Conservation (phyloP, 371 early-diverging fungal genomes). For the Mortierella sp. region DNA sequence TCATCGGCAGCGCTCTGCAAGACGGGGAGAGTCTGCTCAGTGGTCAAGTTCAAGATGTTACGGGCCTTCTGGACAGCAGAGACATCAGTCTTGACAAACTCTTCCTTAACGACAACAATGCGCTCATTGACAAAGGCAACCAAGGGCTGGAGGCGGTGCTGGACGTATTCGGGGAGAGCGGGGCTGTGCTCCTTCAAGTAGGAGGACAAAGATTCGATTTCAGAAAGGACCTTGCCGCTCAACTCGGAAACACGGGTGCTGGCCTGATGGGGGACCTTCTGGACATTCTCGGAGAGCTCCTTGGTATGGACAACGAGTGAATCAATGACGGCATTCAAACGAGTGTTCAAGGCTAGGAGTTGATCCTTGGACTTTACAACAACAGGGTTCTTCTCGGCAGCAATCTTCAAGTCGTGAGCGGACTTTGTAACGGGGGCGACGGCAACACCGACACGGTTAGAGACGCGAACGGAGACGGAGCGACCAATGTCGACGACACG, state of each 20-base stretch:
- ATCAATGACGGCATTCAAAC: slow-evolving; percentile 36
- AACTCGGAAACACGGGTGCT: slow-evolving; percentile 51
- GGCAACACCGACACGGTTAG: slow-evolving; percentile 39
- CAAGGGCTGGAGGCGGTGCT: slow-evolving; percentile 62
- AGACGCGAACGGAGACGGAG: slow-evolving; percentile 43
- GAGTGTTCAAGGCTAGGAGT: slow-evolving; percentile 41
- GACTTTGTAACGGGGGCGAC: slow-evolving; percentile 45
- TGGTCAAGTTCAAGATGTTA: slow-evolving; percentile 64
- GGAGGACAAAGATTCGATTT: slow-evolving; percentile 54
- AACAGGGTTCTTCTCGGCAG: slow-evolving; percentile 48
- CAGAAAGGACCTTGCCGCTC: slow-evolving; percentile 53
- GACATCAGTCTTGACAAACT: slow-evolving; percentile 61
- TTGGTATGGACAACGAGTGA: slow-evolving; percentile 39
- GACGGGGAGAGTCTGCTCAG: slow-evolving; percentile 64
- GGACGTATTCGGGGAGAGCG: slow-evolving; percentile 64
- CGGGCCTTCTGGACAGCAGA: slow-evolving; percentile 67
- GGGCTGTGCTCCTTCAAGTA: slow-evolving; percentile 63
- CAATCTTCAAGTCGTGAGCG: slow-evolving; percentile 26
- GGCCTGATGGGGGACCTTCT: slow-evolving; percentile 34
- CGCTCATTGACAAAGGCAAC: slow-evolving; percentile 64
- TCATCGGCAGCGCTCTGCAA: slow-evolving; percentile 62
- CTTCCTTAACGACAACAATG: slow-evolving; percentile 59
- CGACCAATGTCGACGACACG: slow-evolving; percentile 52
- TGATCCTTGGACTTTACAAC: slow-evolving; percentile 52
- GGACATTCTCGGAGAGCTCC: slow-evolving; percentile 43